Evolutionary conservation across 2,329 filamentous ascomycete genomes (phyloP).

Genomic region (Colletotrichum noveboracense): DNA sequence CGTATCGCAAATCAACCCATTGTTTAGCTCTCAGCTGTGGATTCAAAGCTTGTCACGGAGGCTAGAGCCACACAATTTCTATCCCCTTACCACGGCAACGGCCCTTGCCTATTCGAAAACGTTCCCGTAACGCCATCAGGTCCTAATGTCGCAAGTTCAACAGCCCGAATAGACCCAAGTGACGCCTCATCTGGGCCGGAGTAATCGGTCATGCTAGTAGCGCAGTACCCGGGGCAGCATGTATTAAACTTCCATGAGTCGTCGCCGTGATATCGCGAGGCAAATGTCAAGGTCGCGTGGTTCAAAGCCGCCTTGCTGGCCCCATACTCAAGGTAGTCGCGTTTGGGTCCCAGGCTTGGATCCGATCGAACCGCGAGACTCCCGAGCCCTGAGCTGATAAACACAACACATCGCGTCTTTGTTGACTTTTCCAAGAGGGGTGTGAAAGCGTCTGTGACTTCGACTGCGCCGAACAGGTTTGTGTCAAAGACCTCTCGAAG

Average conservation of each 20-base stretch:
- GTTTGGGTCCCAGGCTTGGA: background rate
- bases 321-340: background rate
- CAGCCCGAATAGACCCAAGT: slow-evolving; percentile 7
- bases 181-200: background rate
- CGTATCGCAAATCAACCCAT: background rate
- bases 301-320: slow-evolving; percentile 17
- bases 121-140: background rate
- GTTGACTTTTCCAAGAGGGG: slow-evolving; percentile 33
- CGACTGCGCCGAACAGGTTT: slow-evolving; percentile 63
- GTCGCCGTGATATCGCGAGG: background rate
- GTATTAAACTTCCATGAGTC: slow-evolving; percentile 11
- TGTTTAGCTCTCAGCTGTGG: background rate
- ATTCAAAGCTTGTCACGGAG: background rate
- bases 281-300: slow-evolving; percentile 4
- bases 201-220: slow-evolving; percentile 9
- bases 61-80: rapidly evolving
- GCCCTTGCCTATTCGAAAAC: slow-evolving; percentile 3
- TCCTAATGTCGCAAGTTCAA: slow-evolving; percentile 5
- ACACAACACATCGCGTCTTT: background rate
- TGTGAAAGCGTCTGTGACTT: slow-evolving; percentile 51
- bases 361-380: slow-evolving; percentile 4
- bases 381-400: slow-evolving; percentile 5
- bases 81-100: background rate
- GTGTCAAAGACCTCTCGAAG: slow-evolving; percentile 60
- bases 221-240: slow-evolving; percentile 12